Base-by-base conservation (phyloP, 176 grass and related monocot species). In the Panicum miliaceum region DNA sequence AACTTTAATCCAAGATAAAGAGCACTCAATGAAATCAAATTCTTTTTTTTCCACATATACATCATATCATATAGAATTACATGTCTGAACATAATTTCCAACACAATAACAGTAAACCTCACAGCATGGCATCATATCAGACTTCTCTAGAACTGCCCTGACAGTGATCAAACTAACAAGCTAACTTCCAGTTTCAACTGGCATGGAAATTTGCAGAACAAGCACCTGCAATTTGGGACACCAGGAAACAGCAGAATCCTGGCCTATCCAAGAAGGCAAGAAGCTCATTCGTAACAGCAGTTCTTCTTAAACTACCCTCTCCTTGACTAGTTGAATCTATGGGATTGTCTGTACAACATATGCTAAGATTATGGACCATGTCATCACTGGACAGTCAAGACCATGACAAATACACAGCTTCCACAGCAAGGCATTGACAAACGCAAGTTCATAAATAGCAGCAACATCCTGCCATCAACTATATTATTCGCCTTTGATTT, bases 361-460 rank as follows among this genome's bases (percentile, higher is more conserved):
- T 4, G 8, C 38, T 13, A 59, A 69, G 7, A 47, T 70, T 46
- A 79, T 79, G 4, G 25, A 41, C 15, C 20, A 61, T 61, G 13
- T 36, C 64, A 61, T 61, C 29, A 38, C 27, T 25, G 12, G 67
- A 32, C 35, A 19, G 35, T 56, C 37, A 77, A 77, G 52, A 27
- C 15, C 61, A 40, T 19, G 36, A 76, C 46, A 76, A 60, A 10
- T 62, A 48, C 51, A 23, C 8, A 27, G 25, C 22, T 70, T 79
- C 46, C 11, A 22, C 0, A 42, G 11, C 41, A 80, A 72, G 65
- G 3, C 47, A 60, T 78, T 79, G 65, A 63, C 29, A 64, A 84
- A 25, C 38, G 6, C 38, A 60, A 37, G 40, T 48, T 60, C 77
- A 18, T 3, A 79, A 35, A 4, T 25, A 67, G 29, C 20, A 81